A percentile compares a stretch with the other conserved stretches of the same genome.
Evolutionary conservation across 306 rosid species (phyloP).

Genomic region (Pyrus pyrifolia): DNA sequence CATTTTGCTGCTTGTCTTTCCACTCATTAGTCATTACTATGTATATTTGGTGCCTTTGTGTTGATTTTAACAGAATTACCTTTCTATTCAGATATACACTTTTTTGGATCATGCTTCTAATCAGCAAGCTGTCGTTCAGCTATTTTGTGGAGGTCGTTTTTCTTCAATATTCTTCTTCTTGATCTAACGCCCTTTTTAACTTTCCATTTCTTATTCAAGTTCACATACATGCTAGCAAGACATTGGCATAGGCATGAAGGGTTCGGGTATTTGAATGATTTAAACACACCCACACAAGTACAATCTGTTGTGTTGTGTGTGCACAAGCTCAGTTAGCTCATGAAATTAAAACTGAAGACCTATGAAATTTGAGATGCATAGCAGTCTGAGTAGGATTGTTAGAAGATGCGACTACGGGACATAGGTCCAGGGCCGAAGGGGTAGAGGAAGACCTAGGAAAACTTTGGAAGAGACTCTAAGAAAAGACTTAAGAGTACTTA

Average conservation of each 20-base stretch:
- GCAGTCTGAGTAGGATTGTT: too few relatives aligned
- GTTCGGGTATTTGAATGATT: too few relatives aligned
- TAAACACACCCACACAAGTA: background rate
- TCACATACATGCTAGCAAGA: background rate
- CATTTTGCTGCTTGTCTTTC: background rate
- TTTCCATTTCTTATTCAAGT: background rate
- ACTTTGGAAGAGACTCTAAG: too few relatives aligned
- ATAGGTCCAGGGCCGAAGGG: too few relatives aligned
- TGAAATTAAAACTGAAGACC: background rate
- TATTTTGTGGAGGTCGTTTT: conserved; percentile 87
- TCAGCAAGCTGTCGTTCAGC: conserved; percentile 96
- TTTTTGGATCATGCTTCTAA: conserved; percentile 85
- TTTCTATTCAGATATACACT: conserved; percentile 69
- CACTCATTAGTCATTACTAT: background rate
- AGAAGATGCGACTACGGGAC: too few relatives aligned
- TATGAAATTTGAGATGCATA: background rate
- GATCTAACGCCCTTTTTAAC: background rate
- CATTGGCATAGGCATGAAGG: background rate
- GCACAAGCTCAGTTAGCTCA: background rate
- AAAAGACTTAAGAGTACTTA: too few relatives aligned
- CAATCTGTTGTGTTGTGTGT: background rate
- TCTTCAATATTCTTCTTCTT: background rate
- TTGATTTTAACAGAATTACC: conserved; percentile 2
- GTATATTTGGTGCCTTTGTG: conserved; percentile 8
- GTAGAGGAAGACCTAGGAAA: too few relatives aligned